phyloP scores from a whole-genome alignment of 176 grass and related monocot species.

The Eremochloa ophiuroides region DNA sequence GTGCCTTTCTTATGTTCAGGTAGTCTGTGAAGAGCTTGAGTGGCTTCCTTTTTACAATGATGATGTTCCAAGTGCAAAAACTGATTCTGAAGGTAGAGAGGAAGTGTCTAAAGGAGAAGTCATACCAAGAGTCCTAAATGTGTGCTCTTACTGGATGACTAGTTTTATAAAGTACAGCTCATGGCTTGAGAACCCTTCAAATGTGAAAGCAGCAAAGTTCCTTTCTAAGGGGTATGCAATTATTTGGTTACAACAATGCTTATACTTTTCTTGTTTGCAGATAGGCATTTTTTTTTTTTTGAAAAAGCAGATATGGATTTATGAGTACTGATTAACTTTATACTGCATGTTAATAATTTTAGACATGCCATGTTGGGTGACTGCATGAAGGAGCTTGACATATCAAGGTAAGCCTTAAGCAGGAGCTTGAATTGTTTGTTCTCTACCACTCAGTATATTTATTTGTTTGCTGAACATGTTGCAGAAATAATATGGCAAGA shows the following conservation, averaged over 20 bases:
- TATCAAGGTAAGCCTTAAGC: conserved; percentile 75
- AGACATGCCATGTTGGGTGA: conserved; percentile 86
- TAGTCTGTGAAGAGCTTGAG: conserved; percentile 94
- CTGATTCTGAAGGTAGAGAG: conserved; percentile 54
- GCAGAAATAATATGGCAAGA: conserved; percentile 50
- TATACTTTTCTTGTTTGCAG: conserved; percentile 22
- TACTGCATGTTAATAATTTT: conserved; percentile 34
- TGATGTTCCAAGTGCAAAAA: conserved; percentile 37
- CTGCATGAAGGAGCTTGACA: conserved; percentile 70
- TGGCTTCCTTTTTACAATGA: conserved; percentile 90
- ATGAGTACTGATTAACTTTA: conserved; percentile 6
- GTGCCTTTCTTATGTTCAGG: conserved; percentile 45
- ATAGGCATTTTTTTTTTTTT: neutral
- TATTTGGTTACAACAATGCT: conserved; percentile 17
- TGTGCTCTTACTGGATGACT: conserved; percentile 90
- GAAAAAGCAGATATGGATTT: conserved; percentile 4
- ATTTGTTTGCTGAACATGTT: conserved; percentile 28
- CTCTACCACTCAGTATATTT: conserved; percentile 3
- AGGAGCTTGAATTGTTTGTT: conserved; percentile 8
- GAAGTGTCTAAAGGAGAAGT: conserved; percentile 56
- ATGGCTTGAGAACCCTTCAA: conserved; percentile 95
- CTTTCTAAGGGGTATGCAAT: conserved; percentile 78
- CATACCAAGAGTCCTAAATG: conserved; percentile 62
- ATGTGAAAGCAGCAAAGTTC: conserved; percentile 84
- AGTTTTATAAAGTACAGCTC: conserved; percentile 90